Evolutionary conservation across 2,329 filamentous ascomycete genomes (phyloP), one percentile per base, ranked within the genome.

Genomic region (Penicillium expansum): DNA sequence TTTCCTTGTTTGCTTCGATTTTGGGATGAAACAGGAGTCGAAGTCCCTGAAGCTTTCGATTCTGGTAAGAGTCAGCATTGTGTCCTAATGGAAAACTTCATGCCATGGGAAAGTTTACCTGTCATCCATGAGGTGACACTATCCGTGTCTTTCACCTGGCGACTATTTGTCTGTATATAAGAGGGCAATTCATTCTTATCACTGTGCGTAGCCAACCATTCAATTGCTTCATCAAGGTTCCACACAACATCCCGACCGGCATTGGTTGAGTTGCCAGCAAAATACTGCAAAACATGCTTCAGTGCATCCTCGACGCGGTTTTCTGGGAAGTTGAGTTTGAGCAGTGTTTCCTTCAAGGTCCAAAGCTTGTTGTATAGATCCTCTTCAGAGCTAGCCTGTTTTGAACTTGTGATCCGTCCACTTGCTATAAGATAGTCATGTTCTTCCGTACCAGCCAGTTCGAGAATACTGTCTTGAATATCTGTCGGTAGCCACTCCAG

Each of bases 171-270:
- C 55, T 79, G 80, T 20, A 89, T 86, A 71, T 94, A 95, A 45
- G 85, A 81, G 6, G 89, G 89, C 35, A 93, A 79, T 65, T 92
- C 87, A 1, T 86, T 83, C 60, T 81, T 77, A 14, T 82, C 77
- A 65, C 88, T 90, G 69, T 94, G 85, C 62, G 90, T 79, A n/a
- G 91, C 90, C 52, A 97, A 82, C 91, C 92, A 96, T 66, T 97
- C 91, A 20, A 99, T 73, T 27, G 90, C 86, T 74, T 96, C 92
- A 59, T 95, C 88, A 35, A 97, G 77, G 10, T 92, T 92, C 90
- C 91, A 96, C 14, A 92, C 83, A 42, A 82, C 81, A 61, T 91
- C 89, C 64, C 85, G 88, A 58, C 73, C 79, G 20, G 77, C 76
- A 11, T 58, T 68, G 22, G 78, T 68, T 3, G 80, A 77, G 53